Percentiles rank a stretch among this genome's conserved stretches.
Conservation (phyloP, 257 asterid genomes). For the Ocimum tenuiflorum region DNA sequence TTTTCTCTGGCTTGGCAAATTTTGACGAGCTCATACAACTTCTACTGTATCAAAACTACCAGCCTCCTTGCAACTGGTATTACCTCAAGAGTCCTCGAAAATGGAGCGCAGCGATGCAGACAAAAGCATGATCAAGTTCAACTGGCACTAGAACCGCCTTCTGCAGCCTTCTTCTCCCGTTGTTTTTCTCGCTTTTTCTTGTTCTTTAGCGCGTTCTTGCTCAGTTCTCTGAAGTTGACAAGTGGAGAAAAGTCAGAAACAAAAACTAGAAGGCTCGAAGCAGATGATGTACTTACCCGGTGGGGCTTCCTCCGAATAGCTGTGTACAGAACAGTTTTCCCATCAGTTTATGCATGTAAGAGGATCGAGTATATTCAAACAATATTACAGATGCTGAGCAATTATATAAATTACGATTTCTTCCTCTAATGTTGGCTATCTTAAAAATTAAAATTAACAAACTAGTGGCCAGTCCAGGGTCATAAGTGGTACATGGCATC, state of each 20-base stretch:
- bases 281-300: constrained; percentile 55
- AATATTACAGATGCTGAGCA: neutral
- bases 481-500: too few relatives aligned
- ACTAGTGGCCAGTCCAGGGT: too few relatives aligned
- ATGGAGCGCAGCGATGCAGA: neutral
- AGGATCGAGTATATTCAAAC: neutral
- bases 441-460: too few relatives aligned
- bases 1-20: too few relatives aligned
- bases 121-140: constrained; percentile 8
- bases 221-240: constrained; percentile 50
- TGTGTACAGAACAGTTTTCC: constrained; percentile 33
- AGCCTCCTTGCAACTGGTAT: too few relatives aligned
- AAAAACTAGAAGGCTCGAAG: neutral
- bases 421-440: neutral
- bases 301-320: constrained; percentile 64
- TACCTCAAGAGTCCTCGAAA: neutral
- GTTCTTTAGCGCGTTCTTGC: constrained; percentile 79
- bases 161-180: constrained; percentile 75
- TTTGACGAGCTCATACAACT: too few relatives aligned
- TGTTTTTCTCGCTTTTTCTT: constrained; percentile 87
- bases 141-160: constrained; percentile 29
- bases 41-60: too few relatives aligned
- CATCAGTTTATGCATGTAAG: constrained; percentile 4
- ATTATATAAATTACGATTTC: neutral
- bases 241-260: neutral